Evolutionary conservation across 805 yeast species (phyloP).

Genomic region (Ogataea allantospora): DNA sequence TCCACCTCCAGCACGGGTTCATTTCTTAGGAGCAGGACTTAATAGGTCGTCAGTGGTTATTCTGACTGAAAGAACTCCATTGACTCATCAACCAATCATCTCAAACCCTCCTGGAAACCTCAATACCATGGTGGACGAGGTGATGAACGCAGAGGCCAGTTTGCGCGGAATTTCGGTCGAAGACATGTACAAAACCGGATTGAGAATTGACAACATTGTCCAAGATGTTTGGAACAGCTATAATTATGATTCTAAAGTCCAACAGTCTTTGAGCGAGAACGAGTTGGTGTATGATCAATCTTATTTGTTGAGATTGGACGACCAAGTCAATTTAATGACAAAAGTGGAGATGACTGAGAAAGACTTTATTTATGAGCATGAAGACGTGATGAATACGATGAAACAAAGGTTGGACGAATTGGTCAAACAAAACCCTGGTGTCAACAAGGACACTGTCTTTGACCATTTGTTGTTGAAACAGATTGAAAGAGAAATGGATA

Average conservation of each 20-base stretch:
- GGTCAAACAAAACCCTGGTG: constrained; percentile 4
- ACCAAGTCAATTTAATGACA: constrained; percentile 15
- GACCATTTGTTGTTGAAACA: constrained; percentile 21
- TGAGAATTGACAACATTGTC: constrained; percentile 15
- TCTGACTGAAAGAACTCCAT: constrained; percentile 22
- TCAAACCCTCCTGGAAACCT: constrained; percentile 14
- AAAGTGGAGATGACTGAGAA: constrained; percentile 14
- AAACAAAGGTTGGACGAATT: constrained; percentile 6
- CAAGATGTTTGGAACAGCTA: constrained; percentile 6
- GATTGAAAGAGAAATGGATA: constrained; percentile 20
- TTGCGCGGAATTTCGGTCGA: constrained; percentile 6
- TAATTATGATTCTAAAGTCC: constrained; percentile 11
- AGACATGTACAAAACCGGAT: constrained; percentile 23
- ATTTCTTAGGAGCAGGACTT: constrained; percentile 33
- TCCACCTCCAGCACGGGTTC: constrained; percentile 31
- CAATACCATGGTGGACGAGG: constrained; percentile 14
- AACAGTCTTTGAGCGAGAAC: constrained; percentile 12
- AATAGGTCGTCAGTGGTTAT: constrained; percentile 25
- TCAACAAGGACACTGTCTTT: constrained; percentile 11
- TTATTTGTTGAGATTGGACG: constrained; percentile 12
- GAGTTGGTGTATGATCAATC: constrained; percentile 24
- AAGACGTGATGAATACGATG: constrained; percentile 18
- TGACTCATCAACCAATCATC: constrained; percentile 9
- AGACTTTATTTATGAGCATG: constrained; percentile 30
- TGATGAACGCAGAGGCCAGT: constrained; percentile 18